These are phyloP conservation scores for Dactylorhiza incarnata DNA, from an alignment of 106 monocot species.

Conservation along the genomic window DNA sequence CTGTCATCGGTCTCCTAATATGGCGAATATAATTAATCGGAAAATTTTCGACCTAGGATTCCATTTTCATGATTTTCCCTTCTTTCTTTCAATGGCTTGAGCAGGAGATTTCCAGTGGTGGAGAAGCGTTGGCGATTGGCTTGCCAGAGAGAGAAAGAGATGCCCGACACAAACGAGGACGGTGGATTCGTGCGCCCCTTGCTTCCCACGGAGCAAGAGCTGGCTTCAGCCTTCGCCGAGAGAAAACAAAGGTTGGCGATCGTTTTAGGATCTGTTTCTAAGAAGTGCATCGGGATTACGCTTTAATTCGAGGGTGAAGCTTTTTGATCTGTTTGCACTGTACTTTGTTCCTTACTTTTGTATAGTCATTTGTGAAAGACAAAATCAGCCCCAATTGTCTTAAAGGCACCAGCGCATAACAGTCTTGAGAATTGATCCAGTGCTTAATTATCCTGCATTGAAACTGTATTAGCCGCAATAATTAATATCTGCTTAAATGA, in stretches of 20 bases:
- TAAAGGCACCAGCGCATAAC: no score
- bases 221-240: slow-evolving; percentile 59
- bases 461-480: no score
- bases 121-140: slow-evolving; percentile 84
- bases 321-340: not conserved
- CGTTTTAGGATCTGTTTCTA: no score
- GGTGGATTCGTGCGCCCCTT: slow-evolving; percentile 3
- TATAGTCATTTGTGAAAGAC: not conserved
- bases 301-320: no score
- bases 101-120: slow-evolving; percentile 82
- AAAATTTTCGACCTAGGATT: not conserved
- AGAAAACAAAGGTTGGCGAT: slow-evolving; percentile 46
- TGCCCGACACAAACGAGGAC: not conserved
- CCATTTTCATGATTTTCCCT: not conserved
- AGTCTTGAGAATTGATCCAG: no score
- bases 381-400: no score
- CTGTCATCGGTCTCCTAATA: not conserved
- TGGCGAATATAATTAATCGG: not conserved
- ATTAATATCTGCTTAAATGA: no score
- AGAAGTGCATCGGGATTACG: no score
- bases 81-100: not conserved
- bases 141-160: slow-evolving; percentile 38
- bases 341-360: not conserved
- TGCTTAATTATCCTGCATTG: no score
- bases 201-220: slow-evolving; percentile 54